Evolutionary conservation across 257 asterid genomes (phyloP).

Genomic region (Buddleja alternifolia): DNA sequence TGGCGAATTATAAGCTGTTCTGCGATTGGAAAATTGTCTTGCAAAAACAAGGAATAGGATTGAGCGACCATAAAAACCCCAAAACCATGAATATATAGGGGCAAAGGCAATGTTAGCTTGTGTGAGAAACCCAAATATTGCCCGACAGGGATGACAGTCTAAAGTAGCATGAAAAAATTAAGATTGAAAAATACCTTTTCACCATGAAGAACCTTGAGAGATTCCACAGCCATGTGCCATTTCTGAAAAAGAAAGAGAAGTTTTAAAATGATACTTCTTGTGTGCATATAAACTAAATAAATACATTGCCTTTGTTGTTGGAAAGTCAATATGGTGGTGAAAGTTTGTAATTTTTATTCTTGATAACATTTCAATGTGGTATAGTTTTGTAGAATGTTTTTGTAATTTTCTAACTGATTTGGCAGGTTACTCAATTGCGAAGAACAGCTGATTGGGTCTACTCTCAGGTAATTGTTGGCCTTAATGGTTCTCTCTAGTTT

Average conservation of each 20-base stretch:
- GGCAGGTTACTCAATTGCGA: conserved; percentile 71
- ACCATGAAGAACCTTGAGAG: conserved; percentile 1
- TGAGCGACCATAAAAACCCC: neutral
- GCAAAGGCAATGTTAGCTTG: conserved; percentile 1
- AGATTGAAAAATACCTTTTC: neutral
- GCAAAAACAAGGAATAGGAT: neutral
- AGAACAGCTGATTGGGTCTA: conserved; percentile 67
- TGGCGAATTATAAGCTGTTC: neutral
- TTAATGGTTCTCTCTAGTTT: conserved; percentile 20
- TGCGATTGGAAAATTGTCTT: neutral
- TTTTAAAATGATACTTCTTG: neutral
- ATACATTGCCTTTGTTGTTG: conserved; percentile 2
- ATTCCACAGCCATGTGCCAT: neutral
- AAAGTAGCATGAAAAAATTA: neutral
- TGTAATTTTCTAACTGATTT: conserved; percentile 21
- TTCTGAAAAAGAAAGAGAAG: neutral
- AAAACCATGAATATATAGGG: conserved; percentile 6
- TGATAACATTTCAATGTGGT: neutral
- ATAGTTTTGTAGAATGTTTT: conserved; percentile 9
- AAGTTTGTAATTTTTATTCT: neutral
- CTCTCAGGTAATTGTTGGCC: conserved; percentile 57
- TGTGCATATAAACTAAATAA: neutral
- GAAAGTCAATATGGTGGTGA: conserved; percentile 1
- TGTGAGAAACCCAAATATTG: neutral
- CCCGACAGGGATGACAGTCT: neutral